Percentiles rank a stretch among this genome's conserved stretches.
Conservation (phyloP, 176 grass and related monocot species). For the Carex myosuroides region DNA sequence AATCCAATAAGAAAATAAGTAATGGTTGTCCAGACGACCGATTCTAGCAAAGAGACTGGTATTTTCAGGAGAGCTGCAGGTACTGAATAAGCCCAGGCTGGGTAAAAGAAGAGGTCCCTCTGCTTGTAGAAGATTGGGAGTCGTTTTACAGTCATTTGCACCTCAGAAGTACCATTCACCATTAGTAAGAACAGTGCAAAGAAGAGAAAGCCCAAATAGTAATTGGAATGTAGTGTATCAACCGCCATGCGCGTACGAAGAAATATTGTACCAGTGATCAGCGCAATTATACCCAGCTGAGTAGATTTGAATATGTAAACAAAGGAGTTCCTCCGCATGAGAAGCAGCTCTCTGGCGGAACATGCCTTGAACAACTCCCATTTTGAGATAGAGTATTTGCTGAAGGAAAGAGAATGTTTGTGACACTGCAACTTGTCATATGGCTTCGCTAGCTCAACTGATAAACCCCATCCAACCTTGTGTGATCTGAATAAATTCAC, state of each 20-base stretch:
- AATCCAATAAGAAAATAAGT: conserved; percentile 85
- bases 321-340: conserved; percentile 62
- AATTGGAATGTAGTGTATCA: conserved; percentile 46
- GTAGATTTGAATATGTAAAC: conserved; percentile 47
- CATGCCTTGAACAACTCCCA: conserved; percentile 67
- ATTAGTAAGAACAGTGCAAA: conserved; percentile 44
- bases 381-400: conserved; percentile 48
- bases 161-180: conserved; percentile 66
- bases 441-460: conserved; percentile 32
- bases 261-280: conserved; percentile 64
- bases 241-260: conserved; percentile 43
- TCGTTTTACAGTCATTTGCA: conserved; percentile 51
- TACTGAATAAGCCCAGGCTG: conserved; percentile 79
- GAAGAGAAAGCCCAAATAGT: conserved; percentile 69
- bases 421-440: conserved; percentile 36
- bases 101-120: conserved; percentile 70
- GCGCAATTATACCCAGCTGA: conserved; percentile 46
- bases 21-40: conserved; percentile 61
- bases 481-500: conserved; percentile 37
- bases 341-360: conserved; percentile 55
- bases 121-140: conserved; percentile 79
- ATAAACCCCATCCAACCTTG: conserved; percentile 35
- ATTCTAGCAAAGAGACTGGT: conserved; percentile 60
- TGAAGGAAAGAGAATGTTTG: conserved; percentile 46
- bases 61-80: conserved; percentile 57